phyloP scores from a whole-genome alignment of 75 land plant species.

The Chamaecyparis obtusa region DNA sequence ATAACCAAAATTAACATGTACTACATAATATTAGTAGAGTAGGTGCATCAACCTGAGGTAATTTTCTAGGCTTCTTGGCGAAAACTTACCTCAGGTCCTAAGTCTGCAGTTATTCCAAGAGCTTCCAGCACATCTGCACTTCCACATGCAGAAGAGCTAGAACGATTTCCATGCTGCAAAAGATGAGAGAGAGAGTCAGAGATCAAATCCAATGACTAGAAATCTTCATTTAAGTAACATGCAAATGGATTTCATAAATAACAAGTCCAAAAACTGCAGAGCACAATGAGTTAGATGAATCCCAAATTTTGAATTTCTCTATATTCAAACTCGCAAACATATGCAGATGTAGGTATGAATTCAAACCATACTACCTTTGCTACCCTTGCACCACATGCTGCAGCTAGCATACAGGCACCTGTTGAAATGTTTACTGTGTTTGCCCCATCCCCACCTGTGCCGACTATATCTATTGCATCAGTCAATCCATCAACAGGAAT shows the following conservation, averaged over 20 bases:
- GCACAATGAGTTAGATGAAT: neutral
- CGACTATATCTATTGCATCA: slow-evolving; percentile 89
- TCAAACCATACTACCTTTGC: slow-evolving; percentile 60
- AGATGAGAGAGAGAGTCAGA: neutral
- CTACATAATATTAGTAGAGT: neutral
- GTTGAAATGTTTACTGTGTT: slow-evolving; percentile 96
- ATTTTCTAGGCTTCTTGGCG: neutral
- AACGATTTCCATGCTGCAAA: slow-evolving; percentile 89
- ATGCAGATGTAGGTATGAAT: neutral
- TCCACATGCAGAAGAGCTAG: slow-evolving; percentile 97
- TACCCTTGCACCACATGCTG: slow-evolving; percentile 89
- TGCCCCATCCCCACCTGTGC: slow-evolving; percentile 98
- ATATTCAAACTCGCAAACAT: neutral
- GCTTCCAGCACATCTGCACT: slow-evolving; percentile 96
- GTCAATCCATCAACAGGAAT: slow-evolving; percentile 58
- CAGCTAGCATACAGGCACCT: slow-evolving; percentile 89
- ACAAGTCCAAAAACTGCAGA: neutral
- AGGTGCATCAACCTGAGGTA: neutral
- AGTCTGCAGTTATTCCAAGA: slow-evolving; percentile 72
- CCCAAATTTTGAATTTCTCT: neutral
- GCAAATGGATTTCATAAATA: neutral
- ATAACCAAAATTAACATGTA: neutral
- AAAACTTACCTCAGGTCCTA: slow-evolving; percentile 80
- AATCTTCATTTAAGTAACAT: neutral
- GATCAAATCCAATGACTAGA: neutral